Conservation (phyloP, 1,284 basidiomycete genomes). For the Lignosus rhinocerotis region DNA sequence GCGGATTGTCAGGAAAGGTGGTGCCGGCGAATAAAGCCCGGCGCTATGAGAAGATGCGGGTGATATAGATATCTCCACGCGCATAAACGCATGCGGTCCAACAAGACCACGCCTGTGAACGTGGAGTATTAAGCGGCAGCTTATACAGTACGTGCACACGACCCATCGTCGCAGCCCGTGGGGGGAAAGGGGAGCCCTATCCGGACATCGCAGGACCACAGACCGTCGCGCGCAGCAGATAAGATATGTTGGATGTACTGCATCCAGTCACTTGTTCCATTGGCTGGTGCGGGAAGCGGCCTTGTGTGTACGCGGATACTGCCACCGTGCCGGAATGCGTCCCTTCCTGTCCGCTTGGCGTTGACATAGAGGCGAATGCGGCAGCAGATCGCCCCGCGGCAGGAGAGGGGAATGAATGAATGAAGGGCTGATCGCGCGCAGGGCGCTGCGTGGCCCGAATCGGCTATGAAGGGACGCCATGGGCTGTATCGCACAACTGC, state of each 20-base stretch:
- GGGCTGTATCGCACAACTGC: neutral
- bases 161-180: neutral
- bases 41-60: conserved; percentile 7
- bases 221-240: neutral
- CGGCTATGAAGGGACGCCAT: conserved; percentile 4
- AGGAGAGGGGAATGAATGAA: conserved; percentile 5
- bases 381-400: conserved; percentile 3
- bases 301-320: neutral
- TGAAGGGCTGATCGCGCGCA: conserved; percentile 7
- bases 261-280: neutral
- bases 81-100: neutral
- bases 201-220: neutral
- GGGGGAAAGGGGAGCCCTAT: neutral
- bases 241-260: neutral
- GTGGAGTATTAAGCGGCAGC: neutral
- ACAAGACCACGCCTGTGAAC: neutral
- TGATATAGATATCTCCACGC: conserved; percentile 7
- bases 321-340: conserved; percentile 16
- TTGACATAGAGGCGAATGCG: neutral
- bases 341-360: conserved; percentile 6
- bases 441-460: conserved; percentile 5
- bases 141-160: neutral
- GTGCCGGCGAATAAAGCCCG: conserved; percentile 2
- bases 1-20: neutral
- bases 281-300: neutral